Conservation (phyloP, 1,139 yeast species). For the Hemisphaericaspora xylofermentans region DNA sequence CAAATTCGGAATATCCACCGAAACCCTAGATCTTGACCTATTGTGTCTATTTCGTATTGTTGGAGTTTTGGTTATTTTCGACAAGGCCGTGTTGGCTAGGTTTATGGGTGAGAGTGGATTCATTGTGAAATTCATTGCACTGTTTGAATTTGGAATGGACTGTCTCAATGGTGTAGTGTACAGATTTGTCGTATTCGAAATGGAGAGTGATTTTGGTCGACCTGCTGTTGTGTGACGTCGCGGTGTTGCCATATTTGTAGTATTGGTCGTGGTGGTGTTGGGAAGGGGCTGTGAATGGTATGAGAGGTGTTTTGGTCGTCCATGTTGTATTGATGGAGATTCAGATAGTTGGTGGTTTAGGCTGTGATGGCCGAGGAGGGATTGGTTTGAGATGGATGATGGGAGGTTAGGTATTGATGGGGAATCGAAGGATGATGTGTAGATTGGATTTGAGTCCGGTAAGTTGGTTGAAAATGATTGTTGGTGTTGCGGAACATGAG, state of each 20-base stretch:
- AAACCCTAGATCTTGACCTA: constrained; percentile 42
- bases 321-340: no score
- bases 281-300: constrained; percentile 10
- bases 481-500: constrained; percentile 2
- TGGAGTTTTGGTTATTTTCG: constrained; percentile 33
- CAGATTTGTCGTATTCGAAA: constrained; percentile 10
- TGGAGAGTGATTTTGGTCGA: constrained; percentile 32
- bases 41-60: constrained; percentile 30
- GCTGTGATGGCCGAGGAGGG: no score
- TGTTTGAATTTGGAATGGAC: no score
- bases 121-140: no score
- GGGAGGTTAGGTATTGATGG: constrained; percentile 40
- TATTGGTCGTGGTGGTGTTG: constrained; percentile 13
- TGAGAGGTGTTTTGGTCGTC: constrained; percentile 4
- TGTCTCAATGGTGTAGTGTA: not conserved
- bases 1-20: constrained; percentile 30
- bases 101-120: constrained; percentile 25
- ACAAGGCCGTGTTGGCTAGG: constrained; percentile 15
- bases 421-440: constrained; percentile 46
- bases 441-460: constrained; percentile 36
- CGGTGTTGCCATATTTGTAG: constrained; percentile 29
- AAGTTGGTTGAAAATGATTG: constrained; percentile 20
- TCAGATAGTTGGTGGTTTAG: no score
- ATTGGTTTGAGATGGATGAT: constrained; percentile 36
- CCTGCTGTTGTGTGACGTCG: constrained; percentile 26